phyloP scores from a whole-genome alignment of 2,329 filamentous ascomycete genomes.

The Ophiosphaerella narmari region DNA sequence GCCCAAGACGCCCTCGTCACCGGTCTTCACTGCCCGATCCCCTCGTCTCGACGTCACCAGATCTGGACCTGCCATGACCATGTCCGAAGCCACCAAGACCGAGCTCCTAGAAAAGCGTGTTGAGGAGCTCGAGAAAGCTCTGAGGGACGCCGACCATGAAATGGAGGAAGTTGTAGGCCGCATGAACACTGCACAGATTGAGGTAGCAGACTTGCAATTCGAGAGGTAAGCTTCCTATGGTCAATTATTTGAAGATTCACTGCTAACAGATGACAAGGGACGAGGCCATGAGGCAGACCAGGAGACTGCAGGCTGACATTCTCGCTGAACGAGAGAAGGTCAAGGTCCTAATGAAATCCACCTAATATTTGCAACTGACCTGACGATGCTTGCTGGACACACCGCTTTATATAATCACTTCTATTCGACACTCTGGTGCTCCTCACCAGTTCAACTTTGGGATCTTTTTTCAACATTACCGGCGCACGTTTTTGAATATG shows the following conservation, averaged over 20 bases:
- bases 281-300: constrained; percentile 72
- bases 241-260: neutral
- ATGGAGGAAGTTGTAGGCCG: constrained; percentile 83
- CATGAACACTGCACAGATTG: constrained; percentile 83
- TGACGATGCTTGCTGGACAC: constrained; percentile 19
- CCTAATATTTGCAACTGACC: constrained; percentile 15
- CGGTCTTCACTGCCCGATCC: constrained; percentile 63
- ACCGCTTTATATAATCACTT: constrained; percentile 19
- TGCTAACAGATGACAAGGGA: constrained; percentile 55
- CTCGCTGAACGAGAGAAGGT: constrained; percentile 66
- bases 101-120: constrained; percentile 78
- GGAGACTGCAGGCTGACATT: constrained; percentile 70
- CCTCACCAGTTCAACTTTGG: constrained; percentile 7
- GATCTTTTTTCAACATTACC: constrained; percentile 5
- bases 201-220: constrained; percentile 77
- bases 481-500: constrained; percentile 11
- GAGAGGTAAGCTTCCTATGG: constrained; percentile 55
- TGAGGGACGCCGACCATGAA: constrained; percentile 74
- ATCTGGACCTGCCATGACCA: constrained; percentile 62
- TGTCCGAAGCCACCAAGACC: constrained; percentile 74
- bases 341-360: constrained; percentile 52
- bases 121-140: constrained; percentile 80
- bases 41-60: constrained; percentile 66
- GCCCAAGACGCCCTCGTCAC: constrained; percentile 65
- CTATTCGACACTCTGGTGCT: constrained; percentile 5